phyloP scores from a whole-genome alignment of 768 basidiomycete species.

The Serendipita sp. region DNA sequence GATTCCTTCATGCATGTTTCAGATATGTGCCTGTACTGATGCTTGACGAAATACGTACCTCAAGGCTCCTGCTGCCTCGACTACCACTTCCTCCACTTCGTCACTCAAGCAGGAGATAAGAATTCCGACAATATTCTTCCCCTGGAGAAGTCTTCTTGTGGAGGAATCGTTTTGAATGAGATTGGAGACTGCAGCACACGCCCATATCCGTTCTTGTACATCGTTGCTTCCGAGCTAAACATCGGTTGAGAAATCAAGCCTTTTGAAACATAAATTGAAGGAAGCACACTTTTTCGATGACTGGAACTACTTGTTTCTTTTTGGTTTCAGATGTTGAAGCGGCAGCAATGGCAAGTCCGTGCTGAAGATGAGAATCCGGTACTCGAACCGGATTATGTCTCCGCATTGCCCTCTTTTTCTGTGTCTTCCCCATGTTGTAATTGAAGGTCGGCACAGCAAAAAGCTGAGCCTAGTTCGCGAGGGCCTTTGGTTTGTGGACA shows the following conservation, averaged over 20 bases:
- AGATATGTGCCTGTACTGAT: not conserved
- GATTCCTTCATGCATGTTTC: constrained; percentile 36
- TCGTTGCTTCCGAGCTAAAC: constrained; percentile 60
- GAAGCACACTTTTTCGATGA: constrained; percentile 64
- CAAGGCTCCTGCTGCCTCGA: constrained; percentile 77
- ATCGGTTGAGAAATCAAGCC: too few relatives aligned
- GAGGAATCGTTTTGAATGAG: constrained; percentile 91
- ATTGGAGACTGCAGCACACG: constrained; percentile 90
- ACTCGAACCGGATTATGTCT: constrained; percentile 89
- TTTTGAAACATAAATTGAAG: not conserved
- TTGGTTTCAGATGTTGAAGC: constrained; percentile 44
- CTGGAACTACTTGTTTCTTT: constrained; percentile 64
- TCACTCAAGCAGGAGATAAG: constrained; percentile 80
- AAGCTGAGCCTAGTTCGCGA: not conserved
- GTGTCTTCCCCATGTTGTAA: constrained; percentile 77
- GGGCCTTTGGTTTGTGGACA: not conserved
- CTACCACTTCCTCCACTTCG: constrained; percentile 74
- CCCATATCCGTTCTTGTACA: constrained; percentile 76
- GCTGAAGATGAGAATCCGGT: constrained; percentile 78
- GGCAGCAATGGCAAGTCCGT: constrained; percentile 60
- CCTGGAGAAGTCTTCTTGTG: constrained; percentile 74
- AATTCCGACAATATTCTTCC: constrained; percentile 75
- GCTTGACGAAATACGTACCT: constrained; percentile 33
- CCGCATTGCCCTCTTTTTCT: constrained; percentile 71
- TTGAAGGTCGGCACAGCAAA: not conserved